Evolutionary conservation across 129 eudicot species (phyloP), one percentile per base, ranked within the genome.

Genomic region (Saussurea involucrata): DNA sequence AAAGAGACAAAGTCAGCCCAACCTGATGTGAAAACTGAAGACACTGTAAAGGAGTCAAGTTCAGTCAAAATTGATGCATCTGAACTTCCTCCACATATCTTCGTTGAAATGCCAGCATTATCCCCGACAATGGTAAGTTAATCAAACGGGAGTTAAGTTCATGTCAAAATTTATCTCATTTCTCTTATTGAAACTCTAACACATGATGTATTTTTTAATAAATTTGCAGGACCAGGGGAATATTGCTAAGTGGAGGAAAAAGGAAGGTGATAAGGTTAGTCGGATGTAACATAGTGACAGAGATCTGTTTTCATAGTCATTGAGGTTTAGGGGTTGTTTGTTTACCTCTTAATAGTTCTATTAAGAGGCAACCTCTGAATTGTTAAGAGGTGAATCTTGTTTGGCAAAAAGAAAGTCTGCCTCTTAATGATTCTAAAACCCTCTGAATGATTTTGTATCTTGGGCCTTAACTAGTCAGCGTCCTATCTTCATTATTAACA

Each of bases 221-320:
- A 40, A 57, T 68, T 58, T 71, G 36, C 87, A 94, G 98, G 89
- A 87, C 83, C 96, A 94, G 76, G 98, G 98, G 44, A 94, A 94
- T 81, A 87, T 94, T 63, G 86, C 86, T 2, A 89, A 70, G 78
- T 94, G 98, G 98, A 68, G 71, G 70, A 94, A 94, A 78, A 89
- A 91, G 58, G 98, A 94, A 84, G 97, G 98, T n/a, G 98, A 94
- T 21, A 94, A 94, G 98, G 98, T 93, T 73, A 78, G 92, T 82
- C n/a, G 37, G 83, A 61, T 55, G 1, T 40, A 18, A 28, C n/a
- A 40, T 44, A 36, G 18, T 72, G 22, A 4, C 28, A 61, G 74
- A 32, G 27, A 46, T 68, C 67, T 72, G 21, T 32, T 58, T 42
- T 63, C 71, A 63, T 72, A 33, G 66, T 15, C 31, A 3, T 72